A percentile compares a stretch with the other conserved stretches of the same genome.
Conservation (phyloP, 257 asterid species). For the Cruciata laevipes region DNA sequence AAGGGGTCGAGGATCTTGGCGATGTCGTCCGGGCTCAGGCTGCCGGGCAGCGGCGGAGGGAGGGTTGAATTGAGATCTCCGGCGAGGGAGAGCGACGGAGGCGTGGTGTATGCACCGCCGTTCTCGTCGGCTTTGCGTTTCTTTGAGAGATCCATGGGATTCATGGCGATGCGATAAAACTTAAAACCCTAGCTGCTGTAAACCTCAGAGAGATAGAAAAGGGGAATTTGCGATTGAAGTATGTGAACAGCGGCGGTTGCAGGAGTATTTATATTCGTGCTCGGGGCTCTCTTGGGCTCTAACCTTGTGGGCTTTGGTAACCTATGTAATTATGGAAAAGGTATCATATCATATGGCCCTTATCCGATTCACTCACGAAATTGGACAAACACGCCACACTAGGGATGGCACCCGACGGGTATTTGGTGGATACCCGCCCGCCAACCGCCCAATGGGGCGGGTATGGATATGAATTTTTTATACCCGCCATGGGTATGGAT, state of each 20-base stretch:
- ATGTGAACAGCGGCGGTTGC: not conserved
- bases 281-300: not conserved
- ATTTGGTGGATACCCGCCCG: no score
- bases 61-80: constrained; percentile 27
- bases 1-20: constrained; percentile 77
- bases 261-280: not conserved
- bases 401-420: no score
- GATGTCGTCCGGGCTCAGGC: constrained; percentile 64
- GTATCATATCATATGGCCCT: no score
- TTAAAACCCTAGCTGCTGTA: constrained; percentile 26
- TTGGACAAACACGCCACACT: no score
- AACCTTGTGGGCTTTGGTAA: not conserved
- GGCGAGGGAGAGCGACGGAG: constrained; percentile 14
- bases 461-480: no score
- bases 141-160: constrained; percentile 70
- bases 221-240: not conserved
- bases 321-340: no score
- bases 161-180: not conserved
- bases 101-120: constrained; percentile 46
- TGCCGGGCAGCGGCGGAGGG: constrained; percentile 26
- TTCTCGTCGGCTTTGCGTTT: constrained; percentile 87
- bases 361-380: no score
- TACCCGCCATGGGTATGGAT: no score
- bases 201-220: not conserved
- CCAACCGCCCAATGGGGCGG: no score